Base-by-base conservation (phyloP, 78 protist species). In the Pigoraptor vietnamica region DNA sequence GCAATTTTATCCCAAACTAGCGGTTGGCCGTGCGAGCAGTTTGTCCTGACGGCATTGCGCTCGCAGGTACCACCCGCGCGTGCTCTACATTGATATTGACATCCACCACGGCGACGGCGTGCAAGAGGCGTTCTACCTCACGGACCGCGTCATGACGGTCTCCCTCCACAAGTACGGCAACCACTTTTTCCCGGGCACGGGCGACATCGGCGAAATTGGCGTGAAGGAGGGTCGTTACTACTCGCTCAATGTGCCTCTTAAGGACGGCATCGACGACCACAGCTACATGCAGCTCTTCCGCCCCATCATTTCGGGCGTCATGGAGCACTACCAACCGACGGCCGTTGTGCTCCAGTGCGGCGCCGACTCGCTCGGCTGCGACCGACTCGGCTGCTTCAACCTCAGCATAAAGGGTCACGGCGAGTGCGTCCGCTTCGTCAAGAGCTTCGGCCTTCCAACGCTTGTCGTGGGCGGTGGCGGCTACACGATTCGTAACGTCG, bases 401-500 rank as follows among this genome's bases (percentile, higher is more conserved):
- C 93, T 99, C 25, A 93, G 98, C 40, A 38, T 97, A 56, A 83
- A 40, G 25, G 97, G 98, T 0, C 99, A 98, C 90, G 99, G 96
- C 0, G 94, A 91, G 37, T 98, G 99, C 39, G 98, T 98, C 24
- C 90, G 93, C 84, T 95, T 90, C 88, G 92, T 99, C 40, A 91
- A 95, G 92, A 29, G 79, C 19, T 97, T 98, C 91, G 56, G 84
- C 48, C 48, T 97, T 37, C 99, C 99, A 23, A 34, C 92, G 37
- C 90, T 99, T 86, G 93, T 99, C 34, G 93, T 99, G 35, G 99
- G 99, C 36, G 99, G 99, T 23, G 99, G 99, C 55, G 99, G 99
- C 24, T 99, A 99, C 94, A 98, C 99, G 0, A 95, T 98, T 81
- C 94, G 98, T 29, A 98, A 99, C 48, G 99, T 98, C 2, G 99